phyloP scores from a whole-genome alignment of 2,329 filamentous ascomycete species.

The Fusarium euwallaceae region DNA sequence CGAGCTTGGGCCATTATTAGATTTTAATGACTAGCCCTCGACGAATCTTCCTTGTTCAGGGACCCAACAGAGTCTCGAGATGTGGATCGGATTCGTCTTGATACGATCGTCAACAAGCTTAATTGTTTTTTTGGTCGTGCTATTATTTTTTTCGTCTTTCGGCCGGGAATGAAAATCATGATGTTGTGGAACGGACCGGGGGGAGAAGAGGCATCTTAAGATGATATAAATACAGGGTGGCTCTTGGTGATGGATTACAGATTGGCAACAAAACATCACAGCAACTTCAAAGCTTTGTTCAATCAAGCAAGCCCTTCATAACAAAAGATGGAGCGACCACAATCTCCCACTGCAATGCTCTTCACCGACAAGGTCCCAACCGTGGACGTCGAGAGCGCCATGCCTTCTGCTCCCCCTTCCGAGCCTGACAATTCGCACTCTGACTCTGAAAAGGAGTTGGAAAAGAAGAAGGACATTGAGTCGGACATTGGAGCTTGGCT shows the following conservation, averaged over 20 bases:
- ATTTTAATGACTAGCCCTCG: conserved; percentile 4
- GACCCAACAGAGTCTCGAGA: conserved; percentile 9
- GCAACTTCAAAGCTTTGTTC: background rate
- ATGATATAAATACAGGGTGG: background rate
- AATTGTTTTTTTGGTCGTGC: conserved; percentile 10
- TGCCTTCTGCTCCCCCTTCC: background rate
- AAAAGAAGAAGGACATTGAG: conserved; percentile 12
- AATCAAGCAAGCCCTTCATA: no score
- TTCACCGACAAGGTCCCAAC: background rate
- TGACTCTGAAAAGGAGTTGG: conserved; percentile 11
- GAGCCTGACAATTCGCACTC: conserved; percentile 4
- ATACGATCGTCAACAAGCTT: background rate
- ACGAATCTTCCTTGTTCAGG: conserved; percentile 15
- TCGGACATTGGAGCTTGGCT: conserved; percentile 28
- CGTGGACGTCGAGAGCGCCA: conserved; percentile 10
- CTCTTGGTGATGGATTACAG: background rate
- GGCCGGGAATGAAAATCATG: background rate
- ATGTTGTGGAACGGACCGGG: conserved; percentile 1
- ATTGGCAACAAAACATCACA: background rate
- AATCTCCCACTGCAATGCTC: background rate
- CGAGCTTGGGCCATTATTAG: conserved; percentile 33
- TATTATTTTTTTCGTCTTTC: background rate
- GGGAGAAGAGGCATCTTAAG: background rate
- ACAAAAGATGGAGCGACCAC: conserved; percentile 5
- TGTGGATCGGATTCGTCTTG: conserved; percentile 12